Evolutionary conservation across 2,329 filamentous ascomycete genomes (phyloP), one percentile per base, ranked within the genome.

Genomic region (Alternaria burnsii): DNA sequence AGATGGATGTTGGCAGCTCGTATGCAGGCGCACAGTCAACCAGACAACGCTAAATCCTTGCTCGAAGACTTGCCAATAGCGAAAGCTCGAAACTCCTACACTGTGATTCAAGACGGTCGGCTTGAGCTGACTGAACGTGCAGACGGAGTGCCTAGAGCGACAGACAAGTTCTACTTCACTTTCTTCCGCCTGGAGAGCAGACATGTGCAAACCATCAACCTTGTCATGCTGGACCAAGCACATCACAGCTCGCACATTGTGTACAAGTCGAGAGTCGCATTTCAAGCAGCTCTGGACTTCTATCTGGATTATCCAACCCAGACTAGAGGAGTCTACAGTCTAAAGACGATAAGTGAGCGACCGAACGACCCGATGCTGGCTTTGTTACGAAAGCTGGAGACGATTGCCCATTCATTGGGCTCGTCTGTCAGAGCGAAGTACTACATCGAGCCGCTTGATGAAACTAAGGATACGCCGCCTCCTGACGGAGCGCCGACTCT

Each of bases 1-100:
- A 42, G 12, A 26, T 7, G 0, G 8, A 22, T 41, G n/a, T 42
- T n/a, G 8, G 10, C 34, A 20, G 24, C 24, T 4, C 3, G 8
- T 2, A 30, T 22, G 14, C 36, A 26, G n/a, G n/a, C 3, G 11
- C 28, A 56, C 1, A 6, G 3, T 4, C 12, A 58, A 16, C 24
- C 59, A 10, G 42, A 24, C 1, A 18, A 42, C 26, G 55, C 55
- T 16, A 59, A 11, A 20, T 67, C 64, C 6, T 32, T 61, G 5
- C 60, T 65, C 24, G 38, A 63, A 26, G 54, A 65, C 46, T 51
- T 68, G 5, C 63, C 63, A 12, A 14, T 65, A 10, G 44, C 34
- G 11, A 66, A 58, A 47, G 52, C 63, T 3, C 55, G 34, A 12
- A 56, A 61, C 34, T 66, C 60, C 3, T 66, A 66, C 38, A 56